Conservation (phyloP, 2,329 filamentous ascomycete genomes). For the Oidium heveae region DNA sequence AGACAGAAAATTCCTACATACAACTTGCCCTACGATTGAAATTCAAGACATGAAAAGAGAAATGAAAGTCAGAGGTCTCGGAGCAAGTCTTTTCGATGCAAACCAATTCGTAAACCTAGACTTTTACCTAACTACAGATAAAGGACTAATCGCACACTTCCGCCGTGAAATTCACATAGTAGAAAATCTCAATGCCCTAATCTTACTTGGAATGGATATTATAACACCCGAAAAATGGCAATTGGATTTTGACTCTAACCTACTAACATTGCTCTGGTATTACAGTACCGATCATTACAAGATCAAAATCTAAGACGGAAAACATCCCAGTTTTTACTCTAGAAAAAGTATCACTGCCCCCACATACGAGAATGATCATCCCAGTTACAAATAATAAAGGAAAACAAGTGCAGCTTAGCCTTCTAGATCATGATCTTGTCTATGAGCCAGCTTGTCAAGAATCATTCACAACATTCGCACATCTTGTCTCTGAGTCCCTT, state of each 20-base stretch:
- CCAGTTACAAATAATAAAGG: too few species aligned
- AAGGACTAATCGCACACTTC: not conserved
- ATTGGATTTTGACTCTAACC: not conserved
- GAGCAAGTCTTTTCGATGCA: not conserved
- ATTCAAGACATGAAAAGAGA: not conserved
- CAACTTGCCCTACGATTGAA: too few species aligned
- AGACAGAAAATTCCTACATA: not conserved
- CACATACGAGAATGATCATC: too few species aligned
- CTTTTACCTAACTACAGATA: not conserved
- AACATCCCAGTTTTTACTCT: too few species aligned
- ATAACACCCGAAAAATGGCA: not conserved
- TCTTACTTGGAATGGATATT: not conserved
- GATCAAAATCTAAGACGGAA: too few species aligned
- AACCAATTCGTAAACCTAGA: not conserved
- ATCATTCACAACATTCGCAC: too few species aligned
- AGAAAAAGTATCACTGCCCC: too few species aligned
- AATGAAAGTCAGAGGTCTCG: not conserved
- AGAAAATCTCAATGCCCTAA: not conserved
- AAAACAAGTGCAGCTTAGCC: too few species aligned
- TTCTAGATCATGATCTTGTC: too few species aligned
- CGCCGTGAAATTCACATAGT: not conserved
- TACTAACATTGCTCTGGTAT: not conserved
- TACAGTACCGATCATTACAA: too few species aligned
- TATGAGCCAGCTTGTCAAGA: too few species aligned
- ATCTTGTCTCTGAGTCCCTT: too few species aligned